Evolutionary conservation across 169 alveolate species (phyloP).

Genomic region (Cryptosporidium ubiquitum): DNA sequence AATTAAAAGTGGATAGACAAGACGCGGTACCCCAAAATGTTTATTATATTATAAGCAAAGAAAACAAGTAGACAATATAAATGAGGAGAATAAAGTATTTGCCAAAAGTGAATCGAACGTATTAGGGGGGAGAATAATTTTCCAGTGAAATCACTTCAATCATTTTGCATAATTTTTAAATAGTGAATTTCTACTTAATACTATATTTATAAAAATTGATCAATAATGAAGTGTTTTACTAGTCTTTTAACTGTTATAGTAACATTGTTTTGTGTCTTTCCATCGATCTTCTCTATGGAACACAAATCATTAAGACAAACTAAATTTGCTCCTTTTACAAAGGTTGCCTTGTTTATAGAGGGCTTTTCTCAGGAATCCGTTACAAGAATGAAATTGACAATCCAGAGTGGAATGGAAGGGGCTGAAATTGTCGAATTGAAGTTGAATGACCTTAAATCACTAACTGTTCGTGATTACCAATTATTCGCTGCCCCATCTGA

Average conservation of each 20-base stretch:
- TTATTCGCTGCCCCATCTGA: conserved; percentile 59
- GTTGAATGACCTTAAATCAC: conserved; percentile 1
- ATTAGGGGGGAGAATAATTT: neutral
- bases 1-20: neutral
- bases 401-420: conserved; percentile 1
- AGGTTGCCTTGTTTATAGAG: conserved; percentile 27
- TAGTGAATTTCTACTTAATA: neutral
- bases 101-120: too few species aligned
- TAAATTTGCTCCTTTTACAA: neutral
- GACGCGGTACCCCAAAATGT: neutral
- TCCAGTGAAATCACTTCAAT: neutral
- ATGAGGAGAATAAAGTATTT: neutral
- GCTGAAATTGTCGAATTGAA: conserved; percentile 13
- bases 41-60: neutral
- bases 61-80: neutral
- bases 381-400: neutral
- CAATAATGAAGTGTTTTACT: neutral
- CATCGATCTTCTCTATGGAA: neutral
- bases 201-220: neutral
- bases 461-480: neutral
- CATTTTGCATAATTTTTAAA: neutral
- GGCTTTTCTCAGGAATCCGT: conserved; percentile 23
- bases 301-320: conserved; percentile 25
- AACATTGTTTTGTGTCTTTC: neutral
- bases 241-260: neutral